Conservation (phyloP, 2,329 filamentous ascomycete genomes). For the Aotearoamyces nothofagi region DNA sequence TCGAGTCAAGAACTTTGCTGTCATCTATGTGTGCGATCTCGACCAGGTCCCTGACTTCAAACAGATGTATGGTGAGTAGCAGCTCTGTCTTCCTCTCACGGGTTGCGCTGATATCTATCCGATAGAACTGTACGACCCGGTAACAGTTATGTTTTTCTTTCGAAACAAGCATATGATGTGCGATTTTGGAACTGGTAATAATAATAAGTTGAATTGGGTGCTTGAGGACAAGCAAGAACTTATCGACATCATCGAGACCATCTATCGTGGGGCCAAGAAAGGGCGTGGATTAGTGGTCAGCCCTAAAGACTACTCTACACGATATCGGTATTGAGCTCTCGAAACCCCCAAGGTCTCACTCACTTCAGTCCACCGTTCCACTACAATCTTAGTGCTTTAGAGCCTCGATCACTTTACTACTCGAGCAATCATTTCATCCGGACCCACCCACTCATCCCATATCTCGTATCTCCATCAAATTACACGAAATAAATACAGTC, state of each 20-base stretch:
- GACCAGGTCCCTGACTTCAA: slow-evolving; percentile 89
- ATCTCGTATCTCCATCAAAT: too few relatives aligned
- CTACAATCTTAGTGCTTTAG: too few relatives aligned
- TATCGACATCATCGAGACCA: slow-evolving; percentile 96
- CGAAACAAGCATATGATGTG: slow-evolving; percentile 99
- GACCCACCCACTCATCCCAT: too few relatives aligned
- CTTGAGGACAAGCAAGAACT: slow-evolving; percentile 98
- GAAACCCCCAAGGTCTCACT: too few relatives aligned
- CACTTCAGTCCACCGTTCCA: too few relatives aligned
- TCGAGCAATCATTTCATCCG: too few relatives aligned
- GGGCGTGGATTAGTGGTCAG: slow-evolving; percentile 91
- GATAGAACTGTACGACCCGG: slow-evolving; percentile 64
- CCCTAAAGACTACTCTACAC: slow-evolving; percentile 83
- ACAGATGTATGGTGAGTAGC: slow-evolving; percentile 80
- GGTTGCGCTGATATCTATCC: slow-evolving; percentile 2
- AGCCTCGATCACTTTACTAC: too few relatives aligned
- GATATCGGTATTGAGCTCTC: too few relatives aligned
- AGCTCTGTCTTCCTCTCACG: slow-evolving; percentile 7
- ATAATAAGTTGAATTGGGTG: slow-evolving; percentile 96
- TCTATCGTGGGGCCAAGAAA: slow-evolving; percentile 97
- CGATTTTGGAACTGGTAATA: slow-evolving; percentile 95
- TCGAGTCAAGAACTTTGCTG: slow-evolving; percentile 82
- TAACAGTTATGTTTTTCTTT: slow-evolving; percentile 96
- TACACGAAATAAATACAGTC: too few relatives aligned
- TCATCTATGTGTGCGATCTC: slow-evolving; percentile 88